Conservation (phyloP, 2,329 filamentous ascomycete species). For the Fusarium temperatum region DNA sequence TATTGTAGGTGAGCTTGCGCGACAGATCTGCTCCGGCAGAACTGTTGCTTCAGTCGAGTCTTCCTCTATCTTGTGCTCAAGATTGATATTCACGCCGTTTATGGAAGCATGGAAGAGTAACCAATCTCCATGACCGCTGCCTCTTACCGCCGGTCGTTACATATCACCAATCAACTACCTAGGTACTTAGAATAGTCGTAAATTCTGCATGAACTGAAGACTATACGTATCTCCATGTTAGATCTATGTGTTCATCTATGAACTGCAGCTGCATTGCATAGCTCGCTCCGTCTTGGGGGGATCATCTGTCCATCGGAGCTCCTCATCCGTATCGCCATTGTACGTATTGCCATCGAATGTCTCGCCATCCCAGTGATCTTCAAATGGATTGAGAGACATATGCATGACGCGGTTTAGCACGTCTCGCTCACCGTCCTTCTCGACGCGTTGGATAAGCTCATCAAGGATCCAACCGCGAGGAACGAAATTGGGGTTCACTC, state of each 20-base stretch:
- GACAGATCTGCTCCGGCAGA: slow-evolving; percentile 48
- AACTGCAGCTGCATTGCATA: slow-evolving; percentile 96
- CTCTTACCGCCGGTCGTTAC: slow-evolving; percentile 81
- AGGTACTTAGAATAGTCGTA: slow-evolving; percentile 15
- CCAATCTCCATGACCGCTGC: slow-evolving; percentile 67
- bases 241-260: slow-evolving; percentile 56
- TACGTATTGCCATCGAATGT: slow-evolving; percentile 58
- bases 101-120: slow-evolving; percentile 75
- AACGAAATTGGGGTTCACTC: slow-evolving; percentile 91
- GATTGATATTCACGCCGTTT: slow-evolving; percentile 70
- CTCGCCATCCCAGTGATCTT: slow-evolving; percentile 74
- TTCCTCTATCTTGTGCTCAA: slow-evolving; percentile 79
- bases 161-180: slow-evolving; percentile 49
- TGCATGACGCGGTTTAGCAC: slow-evolving; percentile 82
- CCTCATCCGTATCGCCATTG: slow-evolving; percentile 73
- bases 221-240: background rate
- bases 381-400: slow-evolving; percentile 84
- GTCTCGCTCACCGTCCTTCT: slow-evolving; percentile 82
- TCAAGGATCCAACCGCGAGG: slow-evolving; percentile 92
- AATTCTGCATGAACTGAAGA: background rate
- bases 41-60: slow-evolving; percentile 65
- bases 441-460: slow-evolving; percentile 88
- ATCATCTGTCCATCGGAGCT: slow-evolving; percentile 84
- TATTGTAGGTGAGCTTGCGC: slow-evolving; percentile 77
- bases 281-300: slow-evolving; percentile 80